Base-by-base conservation (phyloP, 495 filamentous ascomycete species). In the Platismatia glauca region DNA sequence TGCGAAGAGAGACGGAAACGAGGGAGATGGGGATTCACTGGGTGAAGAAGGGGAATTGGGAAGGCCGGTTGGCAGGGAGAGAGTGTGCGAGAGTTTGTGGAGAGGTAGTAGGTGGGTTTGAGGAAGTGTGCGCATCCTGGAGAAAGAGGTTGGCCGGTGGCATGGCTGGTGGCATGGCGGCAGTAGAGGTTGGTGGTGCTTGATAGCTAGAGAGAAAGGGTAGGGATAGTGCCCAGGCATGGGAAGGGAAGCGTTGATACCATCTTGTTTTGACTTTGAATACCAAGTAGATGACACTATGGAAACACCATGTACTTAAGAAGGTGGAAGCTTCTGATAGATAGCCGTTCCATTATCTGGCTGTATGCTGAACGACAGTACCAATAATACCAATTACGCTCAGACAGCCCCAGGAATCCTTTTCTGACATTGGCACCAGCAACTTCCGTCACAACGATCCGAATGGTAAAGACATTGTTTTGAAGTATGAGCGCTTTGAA, bases 51-150 rank as follows among this genome's bases (percentile, higher is more conserved):
- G 89, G 89, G 9, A 84, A 88, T 64, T 96, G 93, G 91, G 83
- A 89, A 48, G 84, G 86, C 61, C 82, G 87, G 61, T 73, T 95
- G 39, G 76, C 75, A 60, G 84, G 82, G 44, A 81, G 94, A 41
- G 89, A 95, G 72, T 64, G 89, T 84, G 31, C 77, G 78, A 50
- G 86, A 87, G 46, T 97, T 88, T 77, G 79, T 83, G 3, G 91
- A 29, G 86, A 93, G 65, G 91, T 98, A 27, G 85, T 96, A 18
- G 89, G 86, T 38, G 94, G 92, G 12, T 97, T 97, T 72, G 90
- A 94, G 82, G 79, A 81, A 82, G 75, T 92, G 83, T 41, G 81
- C 79, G 52, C 94, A 79, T 71, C 94, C 87, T 59, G 88, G 88
- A 61, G 89, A 61, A 78, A 80, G 71, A 79, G 78, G 64, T 71